phyloP scores from a whole-genome alignment of 2,329 filamentous ascomycete genomes.

The Lasiodiplodia hormozganensis region DNA sequence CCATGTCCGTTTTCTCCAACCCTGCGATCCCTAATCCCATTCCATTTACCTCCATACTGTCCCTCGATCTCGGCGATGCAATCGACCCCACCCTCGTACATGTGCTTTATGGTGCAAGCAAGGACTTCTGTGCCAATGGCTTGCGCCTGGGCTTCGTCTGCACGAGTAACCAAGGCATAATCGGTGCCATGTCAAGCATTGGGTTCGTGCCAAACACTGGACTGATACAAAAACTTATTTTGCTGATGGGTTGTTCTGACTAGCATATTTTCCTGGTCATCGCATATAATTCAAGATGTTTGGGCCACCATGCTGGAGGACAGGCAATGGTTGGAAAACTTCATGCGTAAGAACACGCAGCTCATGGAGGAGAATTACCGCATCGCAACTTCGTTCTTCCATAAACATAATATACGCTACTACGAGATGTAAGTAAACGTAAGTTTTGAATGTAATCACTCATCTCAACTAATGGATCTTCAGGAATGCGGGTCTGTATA shows the following conservation, averaged over 20 bases:
- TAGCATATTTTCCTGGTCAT: constrained; percentile 1
- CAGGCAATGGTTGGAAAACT: no score
- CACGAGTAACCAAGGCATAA: not conserved
- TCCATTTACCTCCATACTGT: not conserved
- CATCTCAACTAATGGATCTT: no score
- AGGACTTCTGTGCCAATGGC: constrained; percentile 64
- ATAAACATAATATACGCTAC: no score
- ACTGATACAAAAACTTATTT: not conserved
- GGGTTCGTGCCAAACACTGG: not conserved
- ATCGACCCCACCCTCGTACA: constrained; percentile 61
- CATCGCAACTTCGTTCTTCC: no score
- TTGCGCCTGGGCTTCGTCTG: constrained; percentile 58
- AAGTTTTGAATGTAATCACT: no score
- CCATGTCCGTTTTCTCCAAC: not conserved
- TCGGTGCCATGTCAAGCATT: not conserved
- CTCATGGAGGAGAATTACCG: no score
- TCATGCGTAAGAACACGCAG: no score
- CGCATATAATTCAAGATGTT: not conserved
- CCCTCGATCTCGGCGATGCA: constrained; percentile 34
- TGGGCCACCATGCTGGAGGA: no score
- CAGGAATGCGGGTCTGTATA: no score
- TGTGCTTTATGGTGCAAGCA: constrained; percentile 55
- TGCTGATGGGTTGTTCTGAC: not conserved
- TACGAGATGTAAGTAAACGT: no score
- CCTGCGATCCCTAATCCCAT: not conserved